Percentiles rank a stretch among this genome's conserved stretches.
Conservation (phyloP, 2,329 filamentous ascomycete species). For the Claviceps fusiformis region DNA sequence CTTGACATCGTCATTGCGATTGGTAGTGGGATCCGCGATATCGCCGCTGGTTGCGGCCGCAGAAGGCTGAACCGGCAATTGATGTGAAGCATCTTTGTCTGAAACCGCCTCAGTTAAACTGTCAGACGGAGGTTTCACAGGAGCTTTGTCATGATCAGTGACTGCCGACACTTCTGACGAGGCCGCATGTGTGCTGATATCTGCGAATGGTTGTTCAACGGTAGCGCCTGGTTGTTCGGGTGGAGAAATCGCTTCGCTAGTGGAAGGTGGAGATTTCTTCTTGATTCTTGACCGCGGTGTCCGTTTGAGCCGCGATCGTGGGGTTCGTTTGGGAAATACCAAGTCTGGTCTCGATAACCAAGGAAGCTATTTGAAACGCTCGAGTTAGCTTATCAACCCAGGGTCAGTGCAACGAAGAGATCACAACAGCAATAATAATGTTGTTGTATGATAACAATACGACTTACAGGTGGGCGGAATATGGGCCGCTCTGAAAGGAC, state of each 20-base stretch:
- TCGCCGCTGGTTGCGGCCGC: neutral
- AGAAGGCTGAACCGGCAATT: neutral
- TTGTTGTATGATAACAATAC: no score
- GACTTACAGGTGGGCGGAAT: slow-evolving; percentile 40
- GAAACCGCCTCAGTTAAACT: neutral
- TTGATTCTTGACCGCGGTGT: slow-evolving; percentile 24
- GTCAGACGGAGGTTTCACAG: neutral
- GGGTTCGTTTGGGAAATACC: slow-evolving; percentile 32
- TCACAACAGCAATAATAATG: neutral
- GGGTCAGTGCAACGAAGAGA: neutral
- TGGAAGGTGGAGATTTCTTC: slow-evolving; percentile 26
- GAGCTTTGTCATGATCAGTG: neutral
- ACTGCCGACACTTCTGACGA: slow-evolving; percentile 5
- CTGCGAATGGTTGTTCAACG: slow-evolving; percentile 8
- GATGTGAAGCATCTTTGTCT: neutral
- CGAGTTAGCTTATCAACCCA: neutral
- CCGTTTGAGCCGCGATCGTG: slow-evolving; percentile 25
- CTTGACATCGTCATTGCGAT: slow-evolving; percentile 10
- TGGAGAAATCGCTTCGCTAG: slow-evolving; percentile 27
- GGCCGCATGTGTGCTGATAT: neutral
- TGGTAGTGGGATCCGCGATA: neutral
- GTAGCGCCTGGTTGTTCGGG: slow-evolving; percentile 26
- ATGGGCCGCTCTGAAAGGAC: slow-evolving; percentile 12
- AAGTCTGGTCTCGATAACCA: slow-evolving; percentile 40
- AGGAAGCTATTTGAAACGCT: slow-evolving; percentile 31